Evolutionary conservation across 2,329 filamentous ascomycete species (phyloP), one percentile per base, ranked within the genome.

Genomic region (Phoma herbarum): DNA sequence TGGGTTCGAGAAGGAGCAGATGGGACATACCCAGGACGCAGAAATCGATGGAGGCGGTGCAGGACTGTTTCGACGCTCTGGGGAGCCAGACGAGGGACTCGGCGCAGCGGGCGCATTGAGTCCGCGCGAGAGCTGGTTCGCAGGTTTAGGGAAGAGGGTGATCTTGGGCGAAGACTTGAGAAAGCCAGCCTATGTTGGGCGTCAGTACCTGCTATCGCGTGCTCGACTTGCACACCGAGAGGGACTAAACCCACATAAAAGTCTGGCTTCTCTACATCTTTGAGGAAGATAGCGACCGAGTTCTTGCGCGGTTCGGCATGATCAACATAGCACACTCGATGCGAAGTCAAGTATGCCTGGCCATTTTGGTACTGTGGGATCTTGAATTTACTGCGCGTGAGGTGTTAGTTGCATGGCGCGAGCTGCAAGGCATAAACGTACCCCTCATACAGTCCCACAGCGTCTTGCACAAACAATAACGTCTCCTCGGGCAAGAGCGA

Each of bases 381-480:
- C 81, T 99, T 99, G 82, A 89, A 95, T 81, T 97, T 98, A 68
- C 93, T 97, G 69, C 35, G 59, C 23, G 33, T 26, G 16, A 41
- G 51, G 31, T 53, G 47, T 69, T 44, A 70, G 58, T 54, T 60
- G 49, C 35, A 62, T 43, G 25, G 31, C 39, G 51, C 41, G 49
- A 48, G 52, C 58, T 42, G 49, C 35, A 44, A 44, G 50, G 48
- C 46, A 46, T 57, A 26, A n/a, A 81, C 88, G 80, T 84, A 96
- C 93, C 95, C 95, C 84, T 98, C 92, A 81, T 99, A 99, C 62
- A 99, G 84, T 68, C 95, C 95, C 71, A 99, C 93, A 77, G 92
- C 93, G 84, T 98, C 93, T 82, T 98, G 94, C 58, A 99, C 94
- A 80, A 97, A 98, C 60, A 99, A 85, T 53, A 98, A 84, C 68